Evolutionary conservation across 169 alveolate species (phyloP), one percentile per base, ranked within the genome.

Genomic region (Plasmodium coatneyi): DNA sequence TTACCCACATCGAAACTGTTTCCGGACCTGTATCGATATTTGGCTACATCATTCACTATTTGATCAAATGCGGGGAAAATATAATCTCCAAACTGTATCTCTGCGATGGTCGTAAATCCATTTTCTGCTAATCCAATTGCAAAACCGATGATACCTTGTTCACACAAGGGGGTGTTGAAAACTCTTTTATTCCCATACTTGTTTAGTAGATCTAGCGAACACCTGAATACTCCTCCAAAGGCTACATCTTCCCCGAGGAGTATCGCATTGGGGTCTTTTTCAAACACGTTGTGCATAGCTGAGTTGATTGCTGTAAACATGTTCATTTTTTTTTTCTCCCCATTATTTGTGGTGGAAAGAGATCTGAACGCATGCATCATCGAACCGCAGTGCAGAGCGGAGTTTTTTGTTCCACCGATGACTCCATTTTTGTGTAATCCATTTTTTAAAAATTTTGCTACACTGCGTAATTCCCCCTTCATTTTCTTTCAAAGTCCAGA

Each of bases 151-250:
- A 99, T 98, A 1, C 99, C 99, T 96, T 98, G 98, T 92, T 98
- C 99, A 49, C 99, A 96, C 28, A 98, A 95, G n/a, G 99, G 99
- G 46, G 99, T 98, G 96, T 98, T 99, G 96, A 97, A 98, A 14
- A 98, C 99, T 83, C 99, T 96, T 19, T 96, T 97, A 19, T 95
- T 96, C 5, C 99, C 99, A 92, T 97, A 98, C 84, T 98, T 97
- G 56, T 98, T 99, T 79, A 97, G 95, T 71, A 99, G 95, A 34
- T 98, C 99, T 70, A 98, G 97, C 22, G 99, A 97, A 96, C 99
- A 98, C 76, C 99, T 97, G 95, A 99, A 99, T 6, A 99, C 99
- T 0, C 99, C 99, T n/a, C 99, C 99, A 92, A 99, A 99, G 25
- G 99, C 99, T 43, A 99, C 99, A 94, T 99, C 99, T 94, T 99